Base-by-base conservation (phyloP, 2,329 filamentous ascomycete species). In the Arachnomyces sp. region DNA sequence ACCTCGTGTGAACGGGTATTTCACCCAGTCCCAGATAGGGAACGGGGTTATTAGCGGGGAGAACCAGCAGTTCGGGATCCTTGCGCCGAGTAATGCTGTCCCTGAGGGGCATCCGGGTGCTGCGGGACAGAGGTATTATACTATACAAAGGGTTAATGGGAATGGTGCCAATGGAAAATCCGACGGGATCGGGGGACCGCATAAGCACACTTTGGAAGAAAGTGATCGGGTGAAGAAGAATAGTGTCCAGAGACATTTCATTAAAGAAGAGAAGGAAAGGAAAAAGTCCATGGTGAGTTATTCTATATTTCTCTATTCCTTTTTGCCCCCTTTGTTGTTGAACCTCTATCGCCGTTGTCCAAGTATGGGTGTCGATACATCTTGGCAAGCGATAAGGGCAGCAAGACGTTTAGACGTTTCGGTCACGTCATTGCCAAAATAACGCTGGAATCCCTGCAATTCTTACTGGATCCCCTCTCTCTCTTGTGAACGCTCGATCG, bases 221-320 rank as follows among this genome's bases (percentile, higher is more conserved):
- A 88, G 82, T 52, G 84, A 89, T 55, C 75, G 79, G 45, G 81
- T 89, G 28, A 89, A 89, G 66, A 88, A 85, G 67, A 88, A 84
- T 47, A 87, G 79, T 47, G 80, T 88, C 4, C 72, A 83, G 56
- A 69, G 84, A 49, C 75, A 72, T 59, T 53, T 83, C 40, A 64
- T 80, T 34, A 79, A 79, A 56, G 72, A 74, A 50, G 77, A 79
- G 38, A 83, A 78, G 58, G 79, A 81, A 31, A 71, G 71, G 38
- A 84, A 77, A 60, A 83, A 77, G 53, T 62, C 60, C 28, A 59
- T 68, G 63, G 73, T 77, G 60, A 62, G 71, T 69, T 39, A 43
- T 13, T 30, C 31, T 36, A 49, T 43, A 40, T 44, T 40, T 38
- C 20, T 25, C 20, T 25, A 25, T 25, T 25, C 20, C 29, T 51